Evolutionary conservation across 306 rosid genomes (phyloP), one percentile per base, ranked within the genome.

Genomic region (Hippophae gyantsensis): DNA sequence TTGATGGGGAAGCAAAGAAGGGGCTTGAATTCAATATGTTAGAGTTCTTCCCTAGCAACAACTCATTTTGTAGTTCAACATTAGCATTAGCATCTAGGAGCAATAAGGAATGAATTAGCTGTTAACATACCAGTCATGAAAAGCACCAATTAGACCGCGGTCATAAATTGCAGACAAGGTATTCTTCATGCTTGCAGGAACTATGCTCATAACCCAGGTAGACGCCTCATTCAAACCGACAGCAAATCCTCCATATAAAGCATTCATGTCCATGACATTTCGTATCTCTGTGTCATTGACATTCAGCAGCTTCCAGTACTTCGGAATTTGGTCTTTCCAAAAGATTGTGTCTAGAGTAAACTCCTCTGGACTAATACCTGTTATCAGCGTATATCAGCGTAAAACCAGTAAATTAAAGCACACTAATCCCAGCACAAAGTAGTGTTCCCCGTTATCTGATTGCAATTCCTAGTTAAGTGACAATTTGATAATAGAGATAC

Each of bases 221-320:
- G 95, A 86, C 25, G 74, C 69, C 4, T 56, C 50, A 62, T 56
- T 77, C 74, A 92, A 74, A 12, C 96, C 93, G 44, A 68, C 85
- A 26, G 89, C 67, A 74, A 92, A 88, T 76, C 96, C 98, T 71
- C 98, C 95, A 44, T 64, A 78, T 43, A 78, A 57, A 68, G 96
- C 93, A 83, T 82, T 83, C 96, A 85, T 83, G 72, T 92, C 97
- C 93, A 92, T 87, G 71, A 92, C 82, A 47, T 92, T 92, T 70
- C 93, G 93, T 48, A 92, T 60, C 58, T 85, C 89, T 59, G 86
- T 78, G 57, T 58, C 62, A 44, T 65, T 75, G 56, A 71, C 58
- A 62, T 85, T 81, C 83, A 92, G 79, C 68, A 92, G 53, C 69
- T 65, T 74, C 96, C 96, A 87, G 79, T 85, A 92, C 62, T 62